Conservation (phyloP, 306 rosid genomes). For the Acmispon strigosus region DNA sequence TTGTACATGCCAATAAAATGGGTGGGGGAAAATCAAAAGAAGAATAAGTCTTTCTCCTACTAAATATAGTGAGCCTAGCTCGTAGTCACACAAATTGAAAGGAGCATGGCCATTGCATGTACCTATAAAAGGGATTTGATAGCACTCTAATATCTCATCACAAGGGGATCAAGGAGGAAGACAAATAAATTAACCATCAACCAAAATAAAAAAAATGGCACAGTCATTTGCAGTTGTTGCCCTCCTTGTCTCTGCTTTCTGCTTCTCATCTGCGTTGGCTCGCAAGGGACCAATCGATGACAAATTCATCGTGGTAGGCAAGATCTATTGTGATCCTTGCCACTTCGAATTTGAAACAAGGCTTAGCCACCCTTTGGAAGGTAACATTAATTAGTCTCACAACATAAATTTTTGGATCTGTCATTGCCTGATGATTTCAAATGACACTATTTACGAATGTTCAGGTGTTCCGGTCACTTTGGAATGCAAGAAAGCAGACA, state of each 20-base stretch:
- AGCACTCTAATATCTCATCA: not conserved
- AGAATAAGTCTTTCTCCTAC: not conserved
- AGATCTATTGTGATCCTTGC: constrained; percentile 53
- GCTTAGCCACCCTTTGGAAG: constrained; percentile 26
- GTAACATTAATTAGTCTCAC: no score
- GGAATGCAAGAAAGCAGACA: constrained; percentile 7
- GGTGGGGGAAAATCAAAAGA: not conserved
- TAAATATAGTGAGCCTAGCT: not conserved
- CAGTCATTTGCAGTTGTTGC: constrained; percentile 12
- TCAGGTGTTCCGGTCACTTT: constrained; percentile 29
- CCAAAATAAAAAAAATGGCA: constrained; percentile 24
- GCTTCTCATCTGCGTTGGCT: constrained; percentile 23
- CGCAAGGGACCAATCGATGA: not conserved
- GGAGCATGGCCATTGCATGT: not conserved
- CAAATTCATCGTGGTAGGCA: constrained; percentile 29
- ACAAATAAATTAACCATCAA: not conserved
- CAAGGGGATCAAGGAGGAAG: constrained; percentile 1
- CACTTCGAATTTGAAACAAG: constrained; percentile 35
- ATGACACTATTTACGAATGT: not conserved
- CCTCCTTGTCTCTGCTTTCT: constrained; percentile 17
- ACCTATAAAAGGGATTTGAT: constrained; percentile 11
- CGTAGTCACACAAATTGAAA: not conserved
- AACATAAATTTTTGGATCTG: no score
- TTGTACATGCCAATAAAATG: not conserved
- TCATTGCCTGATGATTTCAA: no score